phyloP scores from a whole-genome alignment of 805 yeast species.

The Blastobotrys attinorum region DNA sequence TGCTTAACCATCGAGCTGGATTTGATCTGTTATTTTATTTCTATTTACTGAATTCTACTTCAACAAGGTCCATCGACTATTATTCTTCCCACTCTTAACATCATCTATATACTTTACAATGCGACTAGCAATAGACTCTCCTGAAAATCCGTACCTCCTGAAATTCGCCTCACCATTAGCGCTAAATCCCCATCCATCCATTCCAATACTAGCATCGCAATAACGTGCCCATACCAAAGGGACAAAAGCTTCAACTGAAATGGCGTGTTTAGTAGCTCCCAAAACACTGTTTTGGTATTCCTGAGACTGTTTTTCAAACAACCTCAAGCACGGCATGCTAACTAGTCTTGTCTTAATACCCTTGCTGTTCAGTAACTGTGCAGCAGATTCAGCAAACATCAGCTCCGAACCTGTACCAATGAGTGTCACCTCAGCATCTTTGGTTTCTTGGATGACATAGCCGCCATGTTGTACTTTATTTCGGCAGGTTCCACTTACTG shows the following conservation, averaged over 20 bases:
- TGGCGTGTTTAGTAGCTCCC: constrained; percentile 20
- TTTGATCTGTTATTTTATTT: too few species aligned
- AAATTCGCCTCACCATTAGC: constrained; percentile 30
- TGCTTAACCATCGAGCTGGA: too few species aligned
- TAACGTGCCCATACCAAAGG: constrained; percentile 33
- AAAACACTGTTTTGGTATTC: constrained; percentile 24
- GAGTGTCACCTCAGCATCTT: constrained; percentile 10
- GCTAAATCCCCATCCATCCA: constrained; percentile 31
- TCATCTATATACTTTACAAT: too few species aligned
- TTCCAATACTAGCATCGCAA: constrained; percentile 30
- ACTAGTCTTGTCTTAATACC: constrained; percentile 26
- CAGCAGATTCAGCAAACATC: constrained; percentile 37
- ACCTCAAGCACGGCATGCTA: constrained; percentile 25
- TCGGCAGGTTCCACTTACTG: constrained; percentile 4
- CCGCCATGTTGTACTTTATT: constrained; percentile 8
- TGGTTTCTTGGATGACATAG: constrained; percentile 6
- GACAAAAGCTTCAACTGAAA: constrained; percentile 32
- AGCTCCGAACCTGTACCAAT: constrained; percentile 13
- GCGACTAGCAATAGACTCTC: too few species aligned
- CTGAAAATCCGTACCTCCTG: constrained; percentile 26
- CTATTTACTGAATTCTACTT: too few species aligned
- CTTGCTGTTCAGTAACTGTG: constrained; percentile 25
- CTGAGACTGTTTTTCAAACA: constrained; percentile 18
- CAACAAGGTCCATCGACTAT: too few species aligned
- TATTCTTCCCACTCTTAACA: too few species aligned